Evolutionary conservation across 2,329 filamentous ascomycete species (phyloP).

Genomic region (Diplodia intermedia): DNA sequence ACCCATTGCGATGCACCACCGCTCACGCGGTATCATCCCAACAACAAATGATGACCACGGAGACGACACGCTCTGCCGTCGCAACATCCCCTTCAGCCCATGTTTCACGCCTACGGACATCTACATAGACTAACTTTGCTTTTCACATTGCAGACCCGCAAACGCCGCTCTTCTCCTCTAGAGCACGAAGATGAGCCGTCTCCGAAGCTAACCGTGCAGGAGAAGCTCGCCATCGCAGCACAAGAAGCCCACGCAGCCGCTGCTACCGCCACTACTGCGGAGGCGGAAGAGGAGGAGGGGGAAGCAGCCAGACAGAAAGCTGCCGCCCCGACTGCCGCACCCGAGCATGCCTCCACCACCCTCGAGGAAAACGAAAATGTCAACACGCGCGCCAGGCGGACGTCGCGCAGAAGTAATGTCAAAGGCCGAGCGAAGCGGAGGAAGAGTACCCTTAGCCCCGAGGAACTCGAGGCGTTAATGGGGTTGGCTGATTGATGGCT

Average conservation of each 20-base stretch:
- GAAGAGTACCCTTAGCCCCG: constrained; percentile 76
- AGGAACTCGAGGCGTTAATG: constrained; percentile 67
- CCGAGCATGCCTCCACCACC: not conserved
- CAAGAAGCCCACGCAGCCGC: constrained; percentile 54
- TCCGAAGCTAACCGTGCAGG: constrained; percentile 53
- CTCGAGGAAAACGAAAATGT: constrained; percentile 35
- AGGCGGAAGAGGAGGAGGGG: constrained; percentile 34
- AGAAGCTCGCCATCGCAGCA: constrained; percentile 55
- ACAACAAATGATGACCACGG: not conserved
- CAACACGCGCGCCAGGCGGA: constrained; percentile 45
- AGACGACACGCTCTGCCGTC: not conserved
- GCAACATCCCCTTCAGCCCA: not conserved
- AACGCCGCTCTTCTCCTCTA: constrained; percentile 48
- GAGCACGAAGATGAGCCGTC: constrained; percentile 48
- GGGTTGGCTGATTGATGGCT: constrained; percentile 38
- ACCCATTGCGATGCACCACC: not conserved
- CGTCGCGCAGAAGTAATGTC: constrained; percentile 57
- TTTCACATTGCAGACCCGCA: constrained; percentile 41
- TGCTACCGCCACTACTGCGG: constrained; percentile 38
- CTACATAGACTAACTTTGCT: constrained; percentile 13
- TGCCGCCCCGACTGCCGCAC: not conserved
- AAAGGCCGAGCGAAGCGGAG: constrained; percentile 67
- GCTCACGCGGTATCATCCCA: not conserved
- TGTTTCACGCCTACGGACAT: not conserved
- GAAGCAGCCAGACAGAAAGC: constrained; percentile 36